Conservation (phyloP, 148 eudicot genomes). For the Beta vulgaris region DNA sequence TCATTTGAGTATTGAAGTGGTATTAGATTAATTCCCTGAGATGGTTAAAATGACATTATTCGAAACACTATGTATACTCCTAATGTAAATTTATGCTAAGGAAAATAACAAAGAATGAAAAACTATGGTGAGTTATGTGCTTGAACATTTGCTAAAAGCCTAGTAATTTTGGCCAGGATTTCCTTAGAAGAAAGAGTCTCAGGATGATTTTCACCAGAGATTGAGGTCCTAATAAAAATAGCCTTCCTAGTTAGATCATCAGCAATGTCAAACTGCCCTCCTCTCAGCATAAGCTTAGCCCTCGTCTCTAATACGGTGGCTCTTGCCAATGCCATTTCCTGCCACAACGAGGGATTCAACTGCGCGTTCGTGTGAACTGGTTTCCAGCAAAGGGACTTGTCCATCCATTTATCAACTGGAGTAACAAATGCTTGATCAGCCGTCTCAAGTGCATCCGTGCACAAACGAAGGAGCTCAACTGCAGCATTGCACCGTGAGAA, state of each 20-base stretch:
- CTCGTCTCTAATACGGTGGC: slow-evolving; percentile 83
- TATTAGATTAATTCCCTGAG: slow-evolving; percentile 21
- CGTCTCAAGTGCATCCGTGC: slow-evolving; percentile 82
- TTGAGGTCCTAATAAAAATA: slow-evolving; percentile 82
- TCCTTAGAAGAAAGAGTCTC: slow-evolving; percentile 78
- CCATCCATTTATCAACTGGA: slow-evolving; percentile 86
- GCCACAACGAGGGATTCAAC: slow-evolving; percentile 86
- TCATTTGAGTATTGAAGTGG: slow-evolving; percentile 23
- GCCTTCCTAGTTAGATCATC: slow-evolving; percentile 91
- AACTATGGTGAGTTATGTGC: slow-evolving; percentile 72
- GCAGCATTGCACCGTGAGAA: slow-evolving; percentile 77
- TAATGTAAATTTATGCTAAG: slow-evolving; percentile 44
- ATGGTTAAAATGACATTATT: slow-evolving; percentile 38
- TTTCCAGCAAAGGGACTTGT: slow-evolving; percentile 83
- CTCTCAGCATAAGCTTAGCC: slow-evolving; percentile 95
- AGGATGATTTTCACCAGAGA: slow-evolving; percentile 87
- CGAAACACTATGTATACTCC: slow-evolving; percentile 38
- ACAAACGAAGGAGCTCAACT: slow-evolving; percentile 78
- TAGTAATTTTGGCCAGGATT: slow-evolving; percentile 74
- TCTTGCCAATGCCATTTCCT: slow-evolving; percentile 78
- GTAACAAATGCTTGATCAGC: slow-evolving; percentile 86
- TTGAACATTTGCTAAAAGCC: slow-evolving; percentile 79
- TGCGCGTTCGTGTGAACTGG: slow-evolving; percentile 86
- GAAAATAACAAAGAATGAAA: slow-evolving; percentile 39
- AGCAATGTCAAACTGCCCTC: slow-evolving; percentile 82